Percentiles rank a stretch among this genome's conserved stretches.
Conservation (phyloP, 2,329 filamentous ascomycete genomes). For the Ceratocystis diversiconidia region DNA sequence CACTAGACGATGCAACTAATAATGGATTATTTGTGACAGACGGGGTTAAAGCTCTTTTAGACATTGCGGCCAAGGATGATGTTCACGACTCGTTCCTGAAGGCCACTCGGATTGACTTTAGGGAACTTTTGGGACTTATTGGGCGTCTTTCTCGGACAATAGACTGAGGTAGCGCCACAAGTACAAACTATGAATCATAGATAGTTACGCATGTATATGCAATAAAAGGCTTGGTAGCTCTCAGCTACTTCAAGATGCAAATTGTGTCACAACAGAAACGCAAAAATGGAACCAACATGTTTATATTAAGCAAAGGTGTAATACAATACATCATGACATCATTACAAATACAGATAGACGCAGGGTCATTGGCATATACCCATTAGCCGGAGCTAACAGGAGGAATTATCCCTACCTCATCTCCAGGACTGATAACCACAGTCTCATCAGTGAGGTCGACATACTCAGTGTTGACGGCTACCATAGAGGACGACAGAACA, state of each 20-base stretch:
- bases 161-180: background rate
- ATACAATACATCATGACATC: background rate
- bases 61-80: background rate
- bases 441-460: slow-evolving; percentile 47
- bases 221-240: background rate
- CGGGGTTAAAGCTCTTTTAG: background rate
- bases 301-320: background rate
- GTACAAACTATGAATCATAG: background rate
- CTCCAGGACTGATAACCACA: slow-evolving; percentile 50
- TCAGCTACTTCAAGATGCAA: background rate
- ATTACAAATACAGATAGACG: background rate
- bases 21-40: background rate
- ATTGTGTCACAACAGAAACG: background rate
- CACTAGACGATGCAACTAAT: background rate
- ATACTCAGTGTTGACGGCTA: slow-evolving; percentile 72
- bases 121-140: background rate
- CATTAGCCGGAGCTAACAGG: slow-evolving; percentile 68
- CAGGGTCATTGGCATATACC: background rate
- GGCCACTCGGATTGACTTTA: background rate
- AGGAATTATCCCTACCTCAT: slow-evolving; percentile 78
- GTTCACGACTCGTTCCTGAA: background rate
- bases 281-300: background rate
- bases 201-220: too few relatives aligned
- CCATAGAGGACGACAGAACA: slow-evolving; percentile 56
- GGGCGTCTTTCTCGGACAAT: background rate